Base-by-base conservation (phyloP, 2,329 filamentous ascomycete genomes). In the Penicillium sp. region DNA sequence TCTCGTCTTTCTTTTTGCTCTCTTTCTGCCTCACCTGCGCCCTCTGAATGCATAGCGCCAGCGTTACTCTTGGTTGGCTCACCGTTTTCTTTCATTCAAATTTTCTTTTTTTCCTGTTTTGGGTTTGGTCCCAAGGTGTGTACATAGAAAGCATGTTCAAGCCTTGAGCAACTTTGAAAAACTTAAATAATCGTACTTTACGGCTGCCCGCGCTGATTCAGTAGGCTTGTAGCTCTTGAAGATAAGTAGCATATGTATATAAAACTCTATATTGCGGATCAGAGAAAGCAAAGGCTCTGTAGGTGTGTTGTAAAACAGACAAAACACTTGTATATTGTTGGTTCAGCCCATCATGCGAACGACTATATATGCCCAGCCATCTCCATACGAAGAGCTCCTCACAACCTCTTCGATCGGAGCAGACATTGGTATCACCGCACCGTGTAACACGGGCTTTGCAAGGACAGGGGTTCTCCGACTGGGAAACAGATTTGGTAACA, bases 331-430 rank as follows among this genome's bases (percentile, higher is more conserved):
- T 29, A 29, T 9, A 2, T 9, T 29, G 27, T 29, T 29, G 27
- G 27, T 25, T 25, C 25, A 25, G 25, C 78, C 79, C 70, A 91
- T 81, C 79, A 95, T 88, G 21, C 87, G 82, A 6, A 97, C 84
- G 52, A 91, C 89, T 42, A 97, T 76, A 73, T 91, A 91, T 27
- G 96, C 75, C 89, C 93, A 99, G 0, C 94, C 94, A 76, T 99
- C 94, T 0, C 91, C 87, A 79, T 97, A 97, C 2, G 91, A 86
- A 4, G 90, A 89, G 69, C 89, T 89, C 56, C 87, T 84, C 77
- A 94, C 89, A 57, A 99, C 73, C 47, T 97, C 93, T 69, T 91
- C 89, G 19, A 99, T 75, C 25, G 87, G 87, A 1, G 92, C 89
- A 58, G 80, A 77, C 78, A 97, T 89, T 1, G 94, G 93, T 58